Conservation (phyloP, 495 filamentous ascomycete species). For the Annulohypoxylon maeteangense region DNA sequence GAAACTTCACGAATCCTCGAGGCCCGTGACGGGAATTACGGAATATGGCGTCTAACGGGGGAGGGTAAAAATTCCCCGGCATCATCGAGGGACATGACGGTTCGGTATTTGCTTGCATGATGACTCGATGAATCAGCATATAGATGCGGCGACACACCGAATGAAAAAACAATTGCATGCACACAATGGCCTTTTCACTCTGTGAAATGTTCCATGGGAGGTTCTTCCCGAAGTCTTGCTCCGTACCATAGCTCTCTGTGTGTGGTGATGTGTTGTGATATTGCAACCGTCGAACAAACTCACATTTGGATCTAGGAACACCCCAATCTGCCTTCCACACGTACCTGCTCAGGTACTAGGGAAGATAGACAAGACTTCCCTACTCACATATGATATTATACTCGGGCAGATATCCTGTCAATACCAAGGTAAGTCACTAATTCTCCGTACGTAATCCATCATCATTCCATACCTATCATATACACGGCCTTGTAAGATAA, state of each 20-base stretch:
- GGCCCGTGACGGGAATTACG: constrained; percentile 34
- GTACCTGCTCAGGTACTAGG: background rate
- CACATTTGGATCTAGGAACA: constrained; percentile 12
- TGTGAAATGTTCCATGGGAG: constrained; percentile 74
- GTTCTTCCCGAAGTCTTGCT: constrained; percentile 65
- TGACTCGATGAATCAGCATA: constrained; percentile 43
- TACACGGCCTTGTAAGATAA: background rate
- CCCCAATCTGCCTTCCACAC: background rate
- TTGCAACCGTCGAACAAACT: constrained; percentile 20
- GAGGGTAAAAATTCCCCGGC: constrained; percentile 28
- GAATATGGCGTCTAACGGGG: constrained; percentile 47
- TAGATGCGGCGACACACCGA: constrained; percentile 40
- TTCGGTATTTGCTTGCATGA: constrained; percentile 35
- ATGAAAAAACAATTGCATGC: constrained; percentile 56
- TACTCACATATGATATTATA: background rate
- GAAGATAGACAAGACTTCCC: constrained; percentile 22
- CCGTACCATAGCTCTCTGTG: constrained; percentile 11
- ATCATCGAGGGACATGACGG: constrained; percentile 32
- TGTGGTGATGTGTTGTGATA: constrained; percentile 20
- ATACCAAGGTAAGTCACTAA: constrained; percentile 1
- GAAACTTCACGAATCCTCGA: constrained; percentile 31
- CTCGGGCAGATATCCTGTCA: background rate
- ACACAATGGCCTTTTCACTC: constrained; percentile 71
- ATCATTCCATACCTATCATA: background rate
- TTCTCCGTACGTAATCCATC: constrained; percentile 10